A percentile compares a stretch with the other conserved stretches of the same genome.
phyloP scores from a whole-genome alignment of 768 basidiomycete species.

The Phylloporus arenicola region DNA sequence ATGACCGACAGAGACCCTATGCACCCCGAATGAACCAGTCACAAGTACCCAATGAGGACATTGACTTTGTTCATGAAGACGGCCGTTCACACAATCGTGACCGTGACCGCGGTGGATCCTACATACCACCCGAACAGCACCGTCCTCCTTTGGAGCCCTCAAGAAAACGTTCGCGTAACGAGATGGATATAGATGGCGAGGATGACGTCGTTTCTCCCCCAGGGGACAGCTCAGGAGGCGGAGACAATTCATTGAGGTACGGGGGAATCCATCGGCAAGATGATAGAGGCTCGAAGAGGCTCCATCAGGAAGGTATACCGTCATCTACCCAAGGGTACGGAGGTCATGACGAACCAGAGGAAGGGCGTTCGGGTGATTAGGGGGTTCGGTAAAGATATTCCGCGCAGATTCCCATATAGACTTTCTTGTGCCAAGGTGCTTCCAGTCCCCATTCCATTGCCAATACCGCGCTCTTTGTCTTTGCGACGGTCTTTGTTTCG shows the following conservation, averaged over 20 bases:
- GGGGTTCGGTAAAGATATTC: slow-evolving; percentile 21
- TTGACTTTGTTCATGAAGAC: slow-evolving; percentile 53
- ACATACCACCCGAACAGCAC: slow-evolving; percentile 33
- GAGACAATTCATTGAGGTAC: slow-evolving; percentile 31
- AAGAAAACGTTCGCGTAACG: slow-evolving; percentile 55
- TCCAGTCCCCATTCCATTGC: slow-evolving; percentile 13
- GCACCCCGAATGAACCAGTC: slow-evolving; percentile 46
- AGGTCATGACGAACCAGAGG: slow-evolving; percentile 29
- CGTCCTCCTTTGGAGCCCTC: slow-evolving; percentile 39
- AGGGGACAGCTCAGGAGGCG: slow-evolving; percentile 25
- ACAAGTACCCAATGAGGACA: slow-evolving; percentile 37
- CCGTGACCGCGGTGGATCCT: slow-evolving; percentile 36
- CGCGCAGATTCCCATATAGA: slow-evolving; percentile 25
- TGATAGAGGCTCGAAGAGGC: slow-evolving; percentile 55
- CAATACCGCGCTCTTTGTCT: slow-evolving; percentile 12
- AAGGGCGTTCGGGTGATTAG: slow-evolving; percentile 30
- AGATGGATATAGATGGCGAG: slow-evolving; percentile 60
- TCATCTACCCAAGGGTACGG: slow-evolving; percentile 23
- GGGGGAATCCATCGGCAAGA: slow-evolving; percentile 36
- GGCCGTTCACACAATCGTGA: slow-evolving; percentile 35
- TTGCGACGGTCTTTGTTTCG: slow-evolving; percentile 15
- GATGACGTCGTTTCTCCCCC: slow-evolving; percentile 39
- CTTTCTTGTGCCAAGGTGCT: slow-evolving; percentile 31
- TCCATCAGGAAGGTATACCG: slow-evolving; percentile 43
- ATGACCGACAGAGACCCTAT: slow-evolving; percentile 46